phyloP scores from a whole-genome alignment of 2,329 filamentous ascomycete genomes.

The Aureobasidium sp. region DNA sequence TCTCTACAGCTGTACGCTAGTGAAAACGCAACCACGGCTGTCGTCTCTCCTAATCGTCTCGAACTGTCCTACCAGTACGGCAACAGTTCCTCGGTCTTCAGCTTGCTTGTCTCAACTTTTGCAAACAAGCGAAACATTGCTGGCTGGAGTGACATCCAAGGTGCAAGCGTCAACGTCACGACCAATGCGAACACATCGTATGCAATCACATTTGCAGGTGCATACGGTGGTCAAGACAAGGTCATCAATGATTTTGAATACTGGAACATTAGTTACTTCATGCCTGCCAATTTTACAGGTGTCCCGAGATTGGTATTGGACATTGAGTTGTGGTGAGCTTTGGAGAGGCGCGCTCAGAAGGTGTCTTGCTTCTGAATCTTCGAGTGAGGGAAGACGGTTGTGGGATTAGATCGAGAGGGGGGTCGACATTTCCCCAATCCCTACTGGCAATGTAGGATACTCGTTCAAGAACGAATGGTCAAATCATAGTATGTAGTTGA shows the following conservation, averaged over 20 bases:
- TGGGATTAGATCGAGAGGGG: not conserved
- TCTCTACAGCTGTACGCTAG: slow-evolving; percentile 31
- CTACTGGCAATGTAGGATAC: no score
- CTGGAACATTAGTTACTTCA: slow-evolving; percentile 36
- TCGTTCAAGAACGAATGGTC: no score
- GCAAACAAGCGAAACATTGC: slow-evolving; percentile 38
- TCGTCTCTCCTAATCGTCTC: slow-evolving; percentile 37
- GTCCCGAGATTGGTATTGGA: not conserved
- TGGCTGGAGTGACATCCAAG: slow-evolving; percentile 44
- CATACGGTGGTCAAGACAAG: slow-evolving; percentile 30
- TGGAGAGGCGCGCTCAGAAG: not conserved
- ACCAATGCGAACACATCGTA: slow-evolving; percentile 40
- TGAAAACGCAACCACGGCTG: slow-evolving; percentile 35
- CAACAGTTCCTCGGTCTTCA: slow-evolving; percentile 44
- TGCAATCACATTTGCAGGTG: slow-evolving; percentile 40
- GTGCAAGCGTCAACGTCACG: slow-evolving; percentile 39
- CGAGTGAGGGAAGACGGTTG: not conserved
- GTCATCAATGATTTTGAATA: slow-evolving; percentile 37
- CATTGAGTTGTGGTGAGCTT: not conserved
- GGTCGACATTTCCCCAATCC: no score
- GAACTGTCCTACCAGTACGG: slow-evolving; percentile 50
- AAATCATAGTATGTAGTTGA: no score
- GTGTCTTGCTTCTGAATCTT: not conserved
- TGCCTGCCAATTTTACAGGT: slow-evolving; percentile 10
- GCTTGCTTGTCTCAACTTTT: slow-evolving; percentile 45